Percentiles rank a stretch among this genome's conserved stretches.
These are phyloP conservation scores for Dendrobium huoshanense DNA, from an alignment of 106 monocot species.

Conservation along the genomic window DNA sequence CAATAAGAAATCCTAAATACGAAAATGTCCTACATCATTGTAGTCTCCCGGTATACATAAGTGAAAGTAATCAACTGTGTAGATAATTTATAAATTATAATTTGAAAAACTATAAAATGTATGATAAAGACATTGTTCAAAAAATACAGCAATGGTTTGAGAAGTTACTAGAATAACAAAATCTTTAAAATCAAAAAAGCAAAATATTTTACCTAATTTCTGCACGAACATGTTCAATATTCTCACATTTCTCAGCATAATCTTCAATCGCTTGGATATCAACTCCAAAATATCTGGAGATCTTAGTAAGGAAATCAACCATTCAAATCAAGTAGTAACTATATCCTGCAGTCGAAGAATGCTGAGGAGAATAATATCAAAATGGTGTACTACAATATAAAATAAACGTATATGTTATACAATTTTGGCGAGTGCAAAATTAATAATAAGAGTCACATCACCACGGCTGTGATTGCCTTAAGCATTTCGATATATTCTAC, in stretches of 20 bases:
- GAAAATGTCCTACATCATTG: no score
- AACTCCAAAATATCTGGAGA: constrained; percentile 85
- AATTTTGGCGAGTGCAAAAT: background rate
- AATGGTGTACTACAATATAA: background rate
- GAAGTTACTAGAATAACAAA: background rate
- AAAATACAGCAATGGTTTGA: background rate
- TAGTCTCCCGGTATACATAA: no score
- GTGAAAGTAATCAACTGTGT: background rate
- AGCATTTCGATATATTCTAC: background rate
- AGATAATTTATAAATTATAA: background rate
- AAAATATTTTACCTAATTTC: constrained; percentile 72
- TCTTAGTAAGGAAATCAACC: constrained; percentile 19
- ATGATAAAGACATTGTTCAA: background rate
- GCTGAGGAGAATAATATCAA: background rate
- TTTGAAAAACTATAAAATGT: background rate
- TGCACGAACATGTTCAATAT: constrained; percentile 82
- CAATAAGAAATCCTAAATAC: no score
- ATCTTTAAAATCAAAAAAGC: background rate
- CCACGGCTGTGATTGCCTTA: background rate
- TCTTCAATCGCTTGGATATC: constrained; percentile 80
- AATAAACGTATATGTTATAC: background rate
- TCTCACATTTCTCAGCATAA: constrained; percentile 52
- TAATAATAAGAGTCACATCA: background rate
- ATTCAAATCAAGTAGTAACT: background rate
- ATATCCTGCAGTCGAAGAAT: background rate